Conservation (phyloP, 345 rosid species). For the Euphorbia pulcherrima region DNA sequence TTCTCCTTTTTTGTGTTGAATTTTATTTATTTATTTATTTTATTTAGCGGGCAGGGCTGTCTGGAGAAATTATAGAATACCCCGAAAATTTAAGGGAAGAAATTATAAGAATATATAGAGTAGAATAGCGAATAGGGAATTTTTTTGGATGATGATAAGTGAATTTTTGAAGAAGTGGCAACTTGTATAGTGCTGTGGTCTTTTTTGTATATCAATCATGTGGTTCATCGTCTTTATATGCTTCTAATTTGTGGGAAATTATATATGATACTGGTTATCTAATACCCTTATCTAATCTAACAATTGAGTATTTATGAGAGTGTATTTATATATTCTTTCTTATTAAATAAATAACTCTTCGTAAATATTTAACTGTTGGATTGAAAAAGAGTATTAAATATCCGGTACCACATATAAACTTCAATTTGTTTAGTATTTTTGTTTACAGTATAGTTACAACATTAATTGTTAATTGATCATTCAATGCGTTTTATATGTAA, state of each 20-base stretch:
- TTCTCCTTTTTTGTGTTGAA: not conserved
- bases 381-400: too few relatives aligned
- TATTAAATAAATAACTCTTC: too few relatives aligned
- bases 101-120: slow-evolving; percentile 5
- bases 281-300: too few relatives aligned
- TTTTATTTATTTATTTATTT: not conserved
- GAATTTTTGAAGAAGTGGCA: slow-evolving; percentile 12
- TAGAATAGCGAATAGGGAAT: slow-evolving; percentile 2
- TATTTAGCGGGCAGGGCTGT: slow-evolving; percentile 24
- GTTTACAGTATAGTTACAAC: not conserved
- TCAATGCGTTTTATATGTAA: not conserved
- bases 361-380: too few relatives aligned
- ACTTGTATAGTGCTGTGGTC: slow-evolving; percentile 19
- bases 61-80: too few relatives aligned
- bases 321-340: too few relatives aligned
- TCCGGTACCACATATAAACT: too few relatives aligned
- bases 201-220: slow-evolving; percentile 10
- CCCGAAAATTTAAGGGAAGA: not conserved
- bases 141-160: not conserved
- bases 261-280: too few relatives aligned
- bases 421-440: not conserved
- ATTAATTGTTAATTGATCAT: not conserved
- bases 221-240: slow-evolving; percentile 19
- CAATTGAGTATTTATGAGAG: too few relatives aligned
- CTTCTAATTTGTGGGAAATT: too few relatives aligned